Percentiles rank a stretch among this genome's conserved stretches.
These are phyloP conservation scores for Pyronema domesticum DNA, from an alignment of 495 filamentous ascomycete genomes.

Conservation along the genomic window DNA sequence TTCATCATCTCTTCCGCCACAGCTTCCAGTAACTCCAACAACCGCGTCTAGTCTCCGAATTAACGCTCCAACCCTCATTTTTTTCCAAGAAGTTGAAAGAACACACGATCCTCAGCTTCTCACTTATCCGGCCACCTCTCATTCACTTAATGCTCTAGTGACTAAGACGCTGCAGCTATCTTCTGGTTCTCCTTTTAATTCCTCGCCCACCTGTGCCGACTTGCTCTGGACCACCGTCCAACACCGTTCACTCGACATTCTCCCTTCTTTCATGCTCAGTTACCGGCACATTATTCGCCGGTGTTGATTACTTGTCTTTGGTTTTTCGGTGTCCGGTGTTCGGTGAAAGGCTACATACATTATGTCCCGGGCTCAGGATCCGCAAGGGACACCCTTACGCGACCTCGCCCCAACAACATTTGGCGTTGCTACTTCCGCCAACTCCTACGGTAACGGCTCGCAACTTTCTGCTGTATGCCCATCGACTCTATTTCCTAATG, in stretches of 20 bases:
- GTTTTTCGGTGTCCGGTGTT: not conserved
- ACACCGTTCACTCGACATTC: not conserved
- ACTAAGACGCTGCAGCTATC: not conserved
- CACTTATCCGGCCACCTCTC: not conserved
- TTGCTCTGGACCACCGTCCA: conserved; percentile 2
- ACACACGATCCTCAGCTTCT: no score
- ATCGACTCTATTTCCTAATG: not conserved
- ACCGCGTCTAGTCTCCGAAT: no score
- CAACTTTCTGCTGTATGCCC: conserved; percentile 15
- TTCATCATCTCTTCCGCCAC: no score
- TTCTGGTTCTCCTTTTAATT: not conserved
- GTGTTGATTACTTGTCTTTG: not conserved
- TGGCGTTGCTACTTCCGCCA: conserved; percentile 12
- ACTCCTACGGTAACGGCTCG: conserved; percentile 6
- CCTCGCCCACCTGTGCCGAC: conserved; percentile 2
- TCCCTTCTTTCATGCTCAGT: not conserved
- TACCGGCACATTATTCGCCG: not conserved
- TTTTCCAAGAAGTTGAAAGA: not conserved
- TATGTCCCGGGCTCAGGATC: conserved; percentile 14
- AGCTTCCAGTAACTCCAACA: no score
- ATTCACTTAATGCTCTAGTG: not conserved
- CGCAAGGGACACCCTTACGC: conserved; percentile 18
- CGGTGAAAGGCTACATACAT: not conserved
- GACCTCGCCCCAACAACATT: conserved; percentile 17
- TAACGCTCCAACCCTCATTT: not conserved